Conservation (phyloP, 305 asterid species). For the Ajuga reptans region DNA sequence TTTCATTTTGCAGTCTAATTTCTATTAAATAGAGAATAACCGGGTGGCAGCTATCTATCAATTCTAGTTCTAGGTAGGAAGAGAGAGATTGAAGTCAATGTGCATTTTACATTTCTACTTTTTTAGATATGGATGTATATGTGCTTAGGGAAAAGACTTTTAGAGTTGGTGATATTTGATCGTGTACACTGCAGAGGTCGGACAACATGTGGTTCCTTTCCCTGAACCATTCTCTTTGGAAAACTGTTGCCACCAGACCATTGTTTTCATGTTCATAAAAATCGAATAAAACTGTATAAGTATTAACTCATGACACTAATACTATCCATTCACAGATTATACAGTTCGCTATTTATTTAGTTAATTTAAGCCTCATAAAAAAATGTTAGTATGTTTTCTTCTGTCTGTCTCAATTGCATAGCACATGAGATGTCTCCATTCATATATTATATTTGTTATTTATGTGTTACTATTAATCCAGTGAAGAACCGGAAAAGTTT, state of each 20-base stretch:
- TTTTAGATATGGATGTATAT: not conserved
- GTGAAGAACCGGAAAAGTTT: conserved; percentile 42
- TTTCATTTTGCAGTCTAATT: not conserved
- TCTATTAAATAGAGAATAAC: not conserved
- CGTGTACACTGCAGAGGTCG: not conserved
- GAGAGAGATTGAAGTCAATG: not conserved
- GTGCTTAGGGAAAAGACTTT: not conserved
- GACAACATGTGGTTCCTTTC: not conserved
- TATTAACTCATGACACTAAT: not conserved
- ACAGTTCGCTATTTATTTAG: not conserved
- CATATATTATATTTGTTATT: conserved; percentile 11
- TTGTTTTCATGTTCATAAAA: too few relatives aligned
- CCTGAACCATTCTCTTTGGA: not conserved
- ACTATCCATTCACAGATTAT: not conserved
- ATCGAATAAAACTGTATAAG: too few relatives aligned
- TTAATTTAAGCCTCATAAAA: not conserved
- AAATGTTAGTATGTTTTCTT: not conserved
- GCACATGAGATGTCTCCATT: not conserved
- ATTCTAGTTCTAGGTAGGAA: not conserved
- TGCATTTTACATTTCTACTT: not conserved
- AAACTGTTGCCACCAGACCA: too few relatives aligned
- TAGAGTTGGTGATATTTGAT: not conserved
- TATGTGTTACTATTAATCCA: conserved; percentile 27
- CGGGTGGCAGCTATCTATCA: not conserved
- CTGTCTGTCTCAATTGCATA: not conserved